Conservation (phyloP, 495 filamentous ascomycete species). For the Podospora tetraspora region DNA sequence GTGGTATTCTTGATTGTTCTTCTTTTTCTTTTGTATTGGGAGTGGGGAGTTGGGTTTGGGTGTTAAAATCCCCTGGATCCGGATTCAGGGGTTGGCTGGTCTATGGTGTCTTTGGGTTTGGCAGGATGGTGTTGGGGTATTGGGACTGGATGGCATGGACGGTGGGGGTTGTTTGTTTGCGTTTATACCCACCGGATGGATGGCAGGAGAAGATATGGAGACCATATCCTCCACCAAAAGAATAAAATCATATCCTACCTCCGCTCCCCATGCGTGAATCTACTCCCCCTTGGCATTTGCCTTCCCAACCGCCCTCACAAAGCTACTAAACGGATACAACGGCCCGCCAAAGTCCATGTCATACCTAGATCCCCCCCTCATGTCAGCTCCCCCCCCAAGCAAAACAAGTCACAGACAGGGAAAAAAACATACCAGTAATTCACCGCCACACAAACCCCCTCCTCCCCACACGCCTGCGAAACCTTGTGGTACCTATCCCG, state of each 20-base stretch:
- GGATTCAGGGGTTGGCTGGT: not conserved
- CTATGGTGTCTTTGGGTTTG: not conserved
- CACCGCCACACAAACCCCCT: constrained; percentile 60
- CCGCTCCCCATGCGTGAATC: not conserved
- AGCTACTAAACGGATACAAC: constrained; percentile 51
- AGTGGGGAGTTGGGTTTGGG: not conserved
- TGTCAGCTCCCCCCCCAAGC: not conserved
- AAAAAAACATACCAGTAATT: constrained; percentile 64
- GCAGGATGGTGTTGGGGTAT: not conserved
- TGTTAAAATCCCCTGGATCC: not conserved
- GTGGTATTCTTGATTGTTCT: constrained; percentile 37
- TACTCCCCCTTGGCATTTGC: constrained; percentile 1
- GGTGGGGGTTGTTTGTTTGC: constrained; percentile 2
- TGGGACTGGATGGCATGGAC: not conserved
- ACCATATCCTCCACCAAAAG: not conserved
- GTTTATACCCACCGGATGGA: constrained; percentile 6
- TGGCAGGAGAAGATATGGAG: not conserved
- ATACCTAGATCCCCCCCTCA: constrained; percentile 43
- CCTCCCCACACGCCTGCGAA: constrained; percentile 58
- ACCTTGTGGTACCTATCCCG: constrained; percentile 56
- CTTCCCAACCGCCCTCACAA: constrained; percentile 41
- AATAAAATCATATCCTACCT: not conserved
- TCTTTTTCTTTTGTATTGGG: not conserved
- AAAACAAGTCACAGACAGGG: not conserved
- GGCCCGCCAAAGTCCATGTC: constrained; percentile 63